Evolutionary conservation across 2,329 filamentous ascomycete species (phyloP), one percentile per base, ranked within the genome.

Genomic region (Furcasterigmium sp.): DNA sequence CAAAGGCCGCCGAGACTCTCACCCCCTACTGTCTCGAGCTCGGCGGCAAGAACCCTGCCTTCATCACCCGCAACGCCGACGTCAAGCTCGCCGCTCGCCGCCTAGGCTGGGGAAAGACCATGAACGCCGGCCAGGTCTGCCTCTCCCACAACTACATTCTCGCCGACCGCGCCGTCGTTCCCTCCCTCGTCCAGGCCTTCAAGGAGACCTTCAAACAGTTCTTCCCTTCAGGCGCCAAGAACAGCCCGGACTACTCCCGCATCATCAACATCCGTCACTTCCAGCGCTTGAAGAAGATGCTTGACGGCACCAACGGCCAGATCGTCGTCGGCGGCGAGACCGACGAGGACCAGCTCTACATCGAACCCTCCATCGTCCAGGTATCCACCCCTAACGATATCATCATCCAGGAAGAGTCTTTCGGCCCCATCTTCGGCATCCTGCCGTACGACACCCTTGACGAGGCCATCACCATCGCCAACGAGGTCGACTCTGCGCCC

Each of bases 91-190:
- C 91, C 2, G 91, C 93, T 5, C 78, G 86, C 46, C 79, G 93
- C 28, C 73, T 97, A 42, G 70, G 95, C 37, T 98, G 91, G 90
- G 86, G 84, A 39, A 98, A 97, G 75, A 76, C 80, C 4, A 61
- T 89, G 48, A 93, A 93, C 60, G 85, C 87, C 4, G 93, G 93
- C 19, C 93, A 98, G 67, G 76, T 96, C 51, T 98, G 93, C 63
- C 78, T 96, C 50, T 88, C 84, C 20, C 90, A 96, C 58, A 96
- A 97, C 72, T 96, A 95, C 65, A 83, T 87, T 41, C 75, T 96
- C 41, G 80, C 95, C 21, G 88, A 97, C 60, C 81, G 80, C 52
- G 78, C 82, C 37, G 73, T 91, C 5, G 67, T 91, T 21, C 73
- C 82, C 13, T 69, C 76, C 21, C 88, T 97, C 54, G 69, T 97